A percentile compares a stretch with the other conserved stretches of the same genome.
phyloP scores from a whole-genome alignment of 1,139 yeast genomes.

The Saccharomyces hybrid region DNA sequence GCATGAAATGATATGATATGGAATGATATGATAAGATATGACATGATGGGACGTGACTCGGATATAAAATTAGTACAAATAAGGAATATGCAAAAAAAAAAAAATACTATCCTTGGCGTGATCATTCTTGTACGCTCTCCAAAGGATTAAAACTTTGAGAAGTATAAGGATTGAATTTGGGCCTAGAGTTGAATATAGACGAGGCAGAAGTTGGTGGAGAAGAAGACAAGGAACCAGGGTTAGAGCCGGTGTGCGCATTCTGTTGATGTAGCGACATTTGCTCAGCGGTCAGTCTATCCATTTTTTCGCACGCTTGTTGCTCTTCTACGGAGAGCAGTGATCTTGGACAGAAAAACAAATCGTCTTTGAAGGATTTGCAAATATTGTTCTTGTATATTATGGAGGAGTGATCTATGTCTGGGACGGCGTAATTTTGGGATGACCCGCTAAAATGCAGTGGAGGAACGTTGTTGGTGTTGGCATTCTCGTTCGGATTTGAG shows the following conservation, averaged over 20 bases:
- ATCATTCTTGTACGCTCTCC: conserved; percentile 6
- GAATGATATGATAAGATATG: neutral
- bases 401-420: conserved; percentile 9
- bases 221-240: neutral
- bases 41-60: neutral
- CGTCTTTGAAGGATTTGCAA: conserved; percentile 26
- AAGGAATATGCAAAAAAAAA: neutral
- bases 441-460: neutral
- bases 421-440: neutral
- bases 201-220: neutral
- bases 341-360: conserved; percentile 27
- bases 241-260: conserved; percentile 8
- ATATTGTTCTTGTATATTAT: conserved; percentile 18
- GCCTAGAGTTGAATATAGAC: conserved; percentile 10
- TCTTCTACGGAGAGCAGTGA: conserved; percentile 20
- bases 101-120: neutral
- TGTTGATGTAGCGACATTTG: conserved; percentile 15
- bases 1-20: neutral
- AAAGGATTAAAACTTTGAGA: conserved; percentile 33
- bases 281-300: conserved; percentile 19
- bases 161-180: conserved; percentile 24
- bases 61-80: neutral
- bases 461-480: neutral
- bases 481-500: neutral
- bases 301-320: conserved; percentile 18